Base-by-base conservation (phyloP, 805 yeast species). In the Blastobotrys muscicola region DNA sequence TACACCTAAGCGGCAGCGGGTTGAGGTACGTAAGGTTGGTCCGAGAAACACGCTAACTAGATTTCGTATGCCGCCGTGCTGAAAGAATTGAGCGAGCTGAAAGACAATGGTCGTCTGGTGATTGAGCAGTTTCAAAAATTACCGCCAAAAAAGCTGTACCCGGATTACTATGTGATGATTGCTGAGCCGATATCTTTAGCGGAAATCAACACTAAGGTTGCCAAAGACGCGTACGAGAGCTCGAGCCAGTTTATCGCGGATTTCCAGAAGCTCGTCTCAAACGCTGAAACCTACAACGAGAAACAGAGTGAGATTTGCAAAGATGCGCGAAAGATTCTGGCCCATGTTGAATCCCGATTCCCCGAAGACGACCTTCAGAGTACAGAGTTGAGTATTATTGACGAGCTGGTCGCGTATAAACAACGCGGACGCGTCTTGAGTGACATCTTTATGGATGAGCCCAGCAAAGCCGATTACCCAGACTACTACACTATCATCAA, bases 91-190 rank as follows among this genome's bases (percentile, higher is more conserved):
- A 15, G 8, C 15, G 41, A 39, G 5, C 30, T 39, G 9, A 14
- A 39, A 15, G 41, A 32, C 32, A 34, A 33, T 9, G 33, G 38
- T 11, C 43, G 43, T 8, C 11, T 8, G 3, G 29, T 41, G 11
- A 23, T 16, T 10, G 50, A 39, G 11, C 38, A 49, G 8, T 89
- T 89, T 65, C 58, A 77, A 53, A 75, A 71, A 38, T 66, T 82
- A 43, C 97, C 97, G 3, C 73, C 89, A 0, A 73, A 75, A 50
- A 75, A 75, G 59, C 58, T 76, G 42, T 90, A 86, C 59, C 92
- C 96, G 0, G 97, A 90, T 62, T 90, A 90, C 60, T 90, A 82
- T 67, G 45, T 71, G 52, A 57, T 81, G 29, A 80, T 83, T 54
- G 63, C 67, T 50, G 60, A 65, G 44, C 87, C 89, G 2, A 74